Evolutionary conservation across 2,329 filamentous ascomycete genomes (phyloP).

Genomic region (Thielaviopsis musarum): DNA sequence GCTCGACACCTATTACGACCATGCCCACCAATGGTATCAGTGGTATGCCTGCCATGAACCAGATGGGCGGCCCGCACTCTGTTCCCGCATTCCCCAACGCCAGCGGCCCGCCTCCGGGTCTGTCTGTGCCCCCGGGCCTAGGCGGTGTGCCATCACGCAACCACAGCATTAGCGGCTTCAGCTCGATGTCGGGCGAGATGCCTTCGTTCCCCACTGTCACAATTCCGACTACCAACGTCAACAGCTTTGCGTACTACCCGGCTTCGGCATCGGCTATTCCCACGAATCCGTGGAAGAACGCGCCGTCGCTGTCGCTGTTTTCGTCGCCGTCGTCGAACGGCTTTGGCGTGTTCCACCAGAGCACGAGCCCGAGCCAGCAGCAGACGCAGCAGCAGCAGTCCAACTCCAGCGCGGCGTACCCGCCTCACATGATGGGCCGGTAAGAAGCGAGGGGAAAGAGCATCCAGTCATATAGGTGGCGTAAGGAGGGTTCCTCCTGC

Average conservation of each 20-base stretch:
- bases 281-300: conserved; percentile 10
- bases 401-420: conserved; percentile 9
- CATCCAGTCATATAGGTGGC: neutral
- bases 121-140: conserved; percentile 59
- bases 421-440: conserved; percentile 21
- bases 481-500: neutral
- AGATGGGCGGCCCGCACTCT: conserved; percentile 39
- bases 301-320: conserved; percentile 1
- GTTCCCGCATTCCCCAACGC: conserved; percentile 48
- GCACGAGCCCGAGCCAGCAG: neutral
- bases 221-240: neutral
- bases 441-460: conserved; percentile 11
- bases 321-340: neutral
- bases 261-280: conserved; percentile 4
- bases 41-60: conserved; percentile 23
- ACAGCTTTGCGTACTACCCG: conserved; percentile 4
- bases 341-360: neutral
- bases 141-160: conserved; percentile 16
- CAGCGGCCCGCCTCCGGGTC: conserved; percentile 66
- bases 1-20: conserved; percentile 50
- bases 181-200: conserved; percentile 9
- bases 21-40: conserved; percentile 15
- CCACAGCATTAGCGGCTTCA: neutral
- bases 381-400: neutral
- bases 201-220: neutral